Evolutionary conservation across 169 alveolate species (phyloP).

Genomic region (Cryptosporidium sp.): DNA sequence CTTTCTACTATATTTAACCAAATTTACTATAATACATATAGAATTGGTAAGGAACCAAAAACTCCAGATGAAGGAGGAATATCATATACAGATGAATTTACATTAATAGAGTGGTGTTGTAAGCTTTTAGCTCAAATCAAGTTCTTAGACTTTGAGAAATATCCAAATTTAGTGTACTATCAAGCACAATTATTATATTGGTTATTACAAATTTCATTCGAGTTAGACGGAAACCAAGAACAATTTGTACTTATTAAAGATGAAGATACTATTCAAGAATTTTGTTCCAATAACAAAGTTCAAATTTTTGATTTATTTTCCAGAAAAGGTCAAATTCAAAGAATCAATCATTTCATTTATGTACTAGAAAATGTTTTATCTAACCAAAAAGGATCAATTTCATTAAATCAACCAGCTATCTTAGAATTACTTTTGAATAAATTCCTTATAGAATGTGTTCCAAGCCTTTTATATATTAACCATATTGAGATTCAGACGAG

Average conservation of each 20-base stretch:
- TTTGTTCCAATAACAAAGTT: not conserved
- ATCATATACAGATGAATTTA: conserved; percentile 24
- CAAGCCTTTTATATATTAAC: conserved; percentile 26
- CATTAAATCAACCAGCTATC: not conserved
- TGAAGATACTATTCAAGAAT: not conserved
- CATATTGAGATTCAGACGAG: conserved; percentile 26
- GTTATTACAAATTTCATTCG: conserved; percentile 25
- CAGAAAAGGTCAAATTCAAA: conserved; percentile 26
- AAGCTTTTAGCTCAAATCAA: conserved; percentile 29
- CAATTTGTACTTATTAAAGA: not conserved
- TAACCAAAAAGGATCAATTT: too few species aligned
- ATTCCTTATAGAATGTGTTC: not conserved
- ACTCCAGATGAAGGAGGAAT: not conserved
- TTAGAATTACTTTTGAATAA: conserved; percentile 9
- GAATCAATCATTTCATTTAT: not conserved
- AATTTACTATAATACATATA: conserved; percentile 10
- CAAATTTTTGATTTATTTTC: not conserved
- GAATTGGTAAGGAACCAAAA: not conserved
- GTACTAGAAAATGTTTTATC: conserved; percentile 10
- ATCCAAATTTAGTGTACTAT: not conserved
- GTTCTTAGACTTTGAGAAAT: not conserved
- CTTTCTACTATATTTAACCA: not conserved
- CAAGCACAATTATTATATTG: conserved; percentile 9
- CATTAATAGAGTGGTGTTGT: conserved; percentile 22
- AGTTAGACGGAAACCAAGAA: conserved; percentile 44